A percentile compares a stretch with the other conserved stretches of the same genome.
phyloP scores from a whole-genome alignment of 106 monocot genomes.

The Iris macrosiphon region DNA sequence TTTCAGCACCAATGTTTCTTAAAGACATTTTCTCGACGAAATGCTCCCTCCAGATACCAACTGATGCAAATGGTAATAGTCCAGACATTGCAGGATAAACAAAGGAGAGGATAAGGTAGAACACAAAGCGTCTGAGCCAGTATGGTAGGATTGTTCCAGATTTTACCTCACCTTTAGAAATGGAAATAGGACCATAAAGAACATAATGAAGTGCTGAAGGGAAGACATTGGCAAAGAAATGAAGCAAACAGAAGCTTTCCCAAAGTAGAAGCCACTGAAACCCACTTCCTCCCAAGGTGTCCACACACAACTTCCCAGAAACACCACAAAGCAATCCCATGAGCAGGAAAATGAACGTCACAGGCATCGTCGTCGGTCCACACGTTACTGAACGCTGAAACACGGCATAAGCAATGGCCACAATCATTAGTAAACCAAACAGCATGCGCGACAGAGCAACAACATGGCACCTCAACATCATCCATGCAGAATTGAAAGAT shows the following conservation, averaged over 20 bases:
- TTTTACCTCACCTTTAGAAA: conserved; percentile 3
- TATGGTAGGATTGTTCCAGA: conserved; percentile 19
- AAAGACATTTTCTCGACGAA: conserved; percentile 26
- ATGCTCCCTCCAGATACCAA: conserved; percentile 59
- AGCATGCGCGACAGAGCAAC: conserved; percentile 45
- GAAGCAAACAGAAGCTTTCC: conserved; percentile 70
- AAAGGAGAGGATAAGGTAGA: conserved; percentile 39
- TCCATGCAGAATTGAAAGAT: conserved; percentile 59
- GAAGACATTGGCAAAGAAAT: conserved; percentile 60
- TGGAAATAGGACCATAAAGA: conserved; percentile 54
- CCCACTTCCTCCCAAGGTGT: conserved; percentile 81
- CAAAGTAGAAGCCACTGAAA: conserved; percentile 71
- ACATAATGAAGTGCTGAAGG: conserved; percentile 42
- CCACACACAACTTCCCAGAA: conserved; percentile 75
- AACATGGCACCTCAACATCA: conserved; percentile 57
- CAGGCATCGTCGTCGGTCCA: conserved; percentile 55
- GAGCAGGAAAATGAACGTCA: conserved; percentile 72
- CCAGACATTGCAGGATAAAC: conserved; percentile 57
- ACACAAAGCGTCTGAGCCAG: conserved; percentile 41
- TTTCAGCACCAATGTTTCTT: too few species aligned
- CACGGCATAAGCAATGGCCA: conserved; percentile 51
- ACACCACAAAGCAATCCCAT: conserved; percentile 63
- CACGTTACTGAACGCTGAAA: conserved; percentile 49
- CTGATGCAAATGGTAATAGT: conserved; percentile 72
- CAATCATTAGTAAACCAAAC: conserved; percentile 72